A percentile compares a stretch with the other conserved stretches of the same genome.
These are phyloP conservation scores for Astrocystis sublimbata DNA, from an alignment of 495 filamentous ascomycete genomes.

Conservation along the genomic window DNA sequence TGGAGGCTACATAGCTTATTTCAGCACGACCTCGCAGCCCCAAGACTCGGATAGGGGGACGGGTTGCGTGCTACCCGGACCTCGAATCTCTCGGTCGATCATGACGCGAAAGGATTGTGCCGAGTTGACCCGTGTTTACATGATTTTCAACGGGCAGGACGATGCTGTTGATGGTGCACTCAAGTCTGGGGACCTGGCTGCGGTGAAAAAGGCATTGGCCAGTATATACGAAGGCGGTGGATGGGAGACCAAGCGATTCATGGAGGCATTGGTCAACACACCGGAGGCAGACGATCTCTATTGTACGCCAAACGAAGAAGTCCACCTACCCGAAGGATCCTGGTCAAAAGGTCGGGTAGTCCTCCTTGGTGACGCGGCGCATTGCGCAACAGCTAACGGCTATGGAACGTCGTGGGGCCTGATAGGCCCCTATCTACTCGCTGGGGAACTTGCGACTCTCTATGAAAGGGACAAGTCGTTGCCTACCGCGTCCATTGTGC, in stretches of 20 bases:
- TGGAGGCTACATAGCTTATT: slow-evolving; percentile 40
- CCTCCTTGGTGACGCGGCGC: slow-evolving; percentile 59
- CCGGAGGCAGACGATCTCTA: slow-evolving; percentile 22
- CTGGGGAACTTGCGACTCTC: slow-evolving; percentile 50
- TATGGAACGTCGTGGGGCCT: slow-evolving; percentile 50
- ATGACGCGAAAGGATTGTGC: slow-evolving; percentile 32
- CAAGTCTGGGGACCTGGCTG: slow-evolving; percentile 16
- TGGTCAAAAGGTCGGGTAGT: slow-evolving; percentile 51
- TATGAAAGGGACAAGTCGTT: slow-evolving; percentile 16
- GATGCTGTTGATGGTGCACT: slow-evolving; percentile 14
- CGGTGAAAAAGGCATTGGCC: slow-evolving; percentile 14
- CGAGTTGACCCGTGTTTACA: slow-evolving; percentile 30
- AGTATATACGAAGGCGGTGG: slow-evolving; percentile 16
- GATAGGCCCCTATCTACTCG: slow-evolving; percentile 53
- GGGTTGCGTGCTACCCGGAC: slow-evolving; percentile 21
- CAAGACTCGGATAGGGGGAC: slow-evolving; percentile 26
- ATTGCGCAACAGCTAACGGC: slow-evolving; percentile 50
- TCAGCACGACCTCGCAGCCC: slow-evolving; percentile 34
- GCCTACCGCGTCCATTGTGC: slow-evolving; percentile 16
- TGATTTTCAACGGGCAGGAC: slow-evolving; percentile 21
- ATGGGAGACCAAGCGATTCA: slow-evolving; percentile 20
- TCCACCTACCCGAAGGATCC: slow-evolving; percentile 35
- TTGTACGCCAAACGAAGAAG: slow-evolving; percentile 32
- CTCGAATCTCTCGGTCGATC: slow-evolving; percentile 21
- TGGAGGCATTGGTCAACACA: slow-evolving; percentile 6